These are phyloP conservation scores for Suillus lakei DNA, from an alignment of 768 basidiomycete genomes.

Conservation along the genomic window DNA sequence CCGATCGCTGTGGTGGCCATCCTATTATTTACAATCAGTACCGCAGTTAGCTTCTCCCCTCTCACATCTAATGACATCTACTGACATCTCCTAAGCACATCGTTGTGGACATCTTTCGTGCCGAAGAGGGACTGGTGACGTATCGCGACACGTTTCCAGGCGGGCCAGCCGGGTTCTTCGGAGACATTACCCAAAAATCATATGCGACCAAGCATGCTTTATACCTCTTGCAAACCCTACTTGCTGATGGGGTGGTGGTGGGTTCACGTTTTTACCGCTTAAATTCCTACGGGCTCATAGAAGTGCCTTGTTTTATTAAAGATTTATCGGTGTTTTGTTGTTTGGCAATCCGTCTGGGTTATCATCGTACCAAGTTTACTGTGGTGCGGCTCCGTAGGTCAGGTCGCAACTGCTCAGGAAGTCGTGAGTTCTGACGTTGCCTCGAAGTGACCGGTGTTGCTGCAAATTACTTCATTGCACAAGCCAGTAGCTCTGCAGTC, in stretches of 20 bases:
- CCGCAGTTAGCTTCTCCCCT: slow-evolving; percentile 18
- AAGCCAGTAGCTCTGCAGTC: slow-evolving; percentile 2
- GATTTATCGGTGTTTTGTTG: slow-evolving; percentile 20
- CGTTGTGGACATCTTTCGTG: slow-evolving; percentile 19
- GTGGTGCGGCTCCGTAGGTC: slow-evolving; percentile 13
- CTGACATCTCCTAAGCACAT: slow-evolving; percentile 13
- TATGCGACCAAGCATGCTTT: slow-evolving; percentile 31
- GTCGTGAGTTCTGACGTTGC: background rate
- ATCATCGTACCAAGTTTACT: slow-evolving; percentile 13
- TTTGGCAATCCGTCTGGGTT: slow-evolving; percentile 15
- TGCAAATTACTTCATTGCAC: slow-evolving; percentile 9
- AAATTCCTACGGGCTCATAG: background rate
- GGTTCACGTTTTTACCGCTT: background rate
- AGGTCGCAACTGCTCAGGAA: background rate
- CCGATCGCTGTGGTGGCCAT: slow-evolving; percentile 21
- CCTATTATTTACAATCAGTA: slow-evolving; percentile 24
- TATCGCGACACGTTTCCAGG: slow-evolving; percentile 24
- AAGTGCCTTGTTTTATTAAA: background rate
- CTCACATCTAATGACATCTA: background rate
- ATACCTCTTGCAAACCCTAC: slow-evolving; percentile 18
- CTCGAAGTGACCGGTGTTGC: slow-evolving; percentile 5
- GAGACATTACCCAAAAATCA: slow-evolving; percentile 21
- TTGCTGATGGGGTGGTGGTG: slow-evolving; percentile 13
- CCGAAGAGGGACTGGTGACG: slow-evolving; percentile 24
- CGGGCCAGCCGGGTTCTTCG: slow-evolving; percentile 29